Conservation (phyloP, 1,284 basidiomycete genomes). For the Malassezia equina region DNA sequence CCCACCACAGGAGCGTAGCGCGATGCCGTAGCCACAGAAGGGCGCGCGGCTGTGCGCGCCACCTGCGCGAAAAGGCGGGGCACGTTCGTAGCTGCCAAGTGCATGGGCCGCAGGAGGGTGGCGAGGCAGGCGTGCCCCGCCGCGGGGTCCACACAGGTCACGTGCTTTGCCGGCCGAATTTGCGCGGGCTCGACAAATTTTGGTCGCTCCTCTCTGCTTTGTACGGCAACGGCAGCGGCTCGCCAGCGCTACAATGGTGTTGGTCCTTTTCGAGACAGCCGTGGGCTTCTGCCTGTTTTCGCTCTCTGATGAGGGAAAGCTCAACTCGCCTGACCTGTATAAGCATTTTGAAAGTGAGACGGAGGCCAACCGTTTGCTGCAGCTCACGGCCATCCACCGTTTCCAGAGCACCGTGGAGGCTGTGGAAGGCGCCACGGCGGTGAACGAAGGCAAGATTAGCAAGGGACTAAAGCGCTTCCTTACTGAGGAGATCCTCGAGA, state of each 20-base stretch:
- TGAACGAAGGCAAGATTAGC: slow-evolving; percentile 83
- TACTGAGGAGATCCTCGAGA: slow-evolving; percentile 66
- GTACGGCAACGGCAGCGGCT: slow-evolving; percentile 4
- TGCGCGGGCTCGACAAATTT: slow-evolving; percentile 13
- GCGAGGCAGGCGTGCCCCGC: background rate
- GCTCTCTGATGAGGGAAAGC: slow-evolving; percentile 77
- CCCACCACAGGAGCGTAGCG: background rate
- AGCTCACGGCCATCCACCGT: slow-evolving; percentile 87
- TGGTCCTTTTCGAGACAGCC: slow-evolving; percentile 47
- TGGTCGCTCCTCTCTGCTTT: slow-evolving; percentile 1
- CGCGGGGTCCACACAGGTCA: background rate
- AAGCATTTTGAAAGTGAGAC: slow-evolving; percentile 86
- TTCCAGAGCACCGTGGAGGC: slow-evolving; percentile 92
- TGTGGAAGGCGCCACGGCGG: slow-evolving; percentile 92
- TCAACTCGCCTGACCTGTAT: slow-evolving; percentile 74
- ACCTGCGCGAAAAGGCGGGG: background rate
- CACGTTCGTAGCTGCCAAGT: background rate
- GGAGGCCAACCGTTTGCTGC: slow-evolving; percentile 67
- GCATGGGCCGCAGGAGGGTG: background rate
- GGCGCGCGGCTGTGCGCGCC: background rate
- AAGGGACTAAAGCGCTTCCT: slow-evolving; percentile 90
- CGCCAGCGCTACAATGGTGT: slow-evolving; percentile 28
- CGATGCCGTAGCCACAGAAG: background rate
- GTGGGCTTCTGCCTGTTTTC: slow-evolving; percentile 94
- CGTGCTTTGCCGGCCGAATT: background rate